These are phyloP conservation scores for Cladophialophora carrionii DNA, from an alignment of 2,329 filamentous ascomycete species.

Conservation along the genomic window DNA sequence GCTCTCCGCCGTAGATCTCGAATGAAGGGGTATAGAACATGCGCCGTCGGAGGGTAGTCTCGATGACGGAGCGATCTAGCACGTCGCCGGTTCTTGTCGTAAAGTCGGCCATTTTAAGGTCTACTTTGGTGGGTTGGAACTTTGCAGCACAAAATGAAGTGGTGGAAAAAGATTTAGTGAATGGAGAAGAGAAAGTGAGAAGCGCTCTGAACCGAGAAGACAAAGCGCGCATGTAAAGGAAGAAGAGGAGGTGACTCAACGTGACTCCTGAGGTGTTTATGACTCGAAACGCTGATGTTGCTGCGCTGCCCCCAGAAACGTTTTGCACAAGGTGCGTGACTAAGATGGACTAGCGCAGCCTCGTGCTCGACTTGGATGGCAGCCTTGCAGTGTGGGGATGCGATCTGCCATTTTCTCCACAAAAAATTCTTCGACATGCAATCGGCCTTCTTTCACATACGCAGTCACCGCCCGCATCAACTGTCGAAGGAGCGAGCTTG, in stretches of 20 bases:
- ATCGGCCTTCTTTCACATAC: not conserved
- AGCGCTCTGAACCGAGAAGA: conserved; percentile 20
- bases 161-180: conserved; percentile 48
- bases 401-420: conserved; percentile 9
- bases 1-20: conserved; percentile 90
- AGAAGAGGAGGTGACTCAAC: not conserved
- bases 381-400: conserved; percentile 13
- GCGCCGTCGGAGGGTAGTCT: conserved; percentile 82
- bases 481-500: not conserved
- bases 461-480: not conserved
- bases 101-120: conserved; percentile 59
- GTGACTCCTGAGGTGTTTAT: conserved; percentile 7
- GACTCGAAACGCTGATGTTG: conserved; percentile 12
- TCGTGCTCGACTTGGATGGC: not conserved
- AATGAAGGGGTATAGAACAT: conserved; percentile 95
- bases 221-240: conserved; percentile 32
- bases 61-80: conserved; percentile 79
- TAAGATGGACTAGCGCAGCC: conserved; percentile 8
- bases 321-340: not conserved
- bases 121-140: conserved; percentile 38
- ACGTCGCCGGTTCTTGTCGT: conserved; percentile 88
- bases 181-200: conserved; percentile 43
- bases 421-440: not conserved
- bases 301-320: not conserved
- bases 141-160: conserved; percentile 42